These are phyloP conservation scores for Vitis vinifera DNA, from an alignment of 164 flowering plant species.

Conservation along the genomic window DNA sequence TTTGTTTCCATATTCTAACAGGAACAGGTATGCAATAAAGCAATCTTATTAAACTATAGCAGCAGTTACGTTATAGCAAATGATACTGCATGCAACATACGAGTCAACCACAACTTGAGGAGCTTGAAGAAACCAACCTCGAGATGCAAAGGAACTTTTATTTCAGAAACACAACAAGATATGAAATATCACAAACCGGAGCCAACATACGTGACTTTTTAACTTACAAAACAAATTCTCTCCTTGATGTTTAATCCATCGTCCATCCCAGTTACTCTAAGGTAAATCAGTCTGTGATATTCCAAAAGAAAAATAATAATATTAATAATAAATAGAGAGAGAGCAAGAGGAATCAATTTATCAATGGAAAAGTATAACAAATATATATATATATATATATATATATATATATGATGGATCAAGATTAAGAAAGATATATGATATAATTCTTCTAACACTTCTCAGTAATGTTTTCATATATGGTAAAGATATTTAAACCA, in stretches of 20 bases:
- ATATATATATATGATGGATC: no score
- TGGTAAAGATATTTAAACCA: no score
- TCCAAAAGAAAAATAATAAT: background rate
- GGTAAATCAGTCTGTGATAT: constrained; percentile 73
- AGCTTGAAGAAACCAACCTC: background rate
- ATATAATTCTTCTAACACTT: no score
- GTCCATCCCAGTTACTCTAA: constrained; percentile 94
- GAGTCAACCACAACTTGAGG: background rate
- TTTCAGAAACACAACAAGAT: background rate
- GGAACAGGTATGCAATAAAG: no score
- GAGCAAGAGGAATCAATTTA: background rate
- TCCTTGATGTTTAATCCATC: constrained; percentile 86
- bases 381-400: no score
- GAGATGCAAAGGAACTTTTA: background rate
- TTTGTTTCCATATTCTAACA: no score
- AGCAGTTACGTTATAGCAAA: no score
- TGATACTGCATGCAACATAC: no score
- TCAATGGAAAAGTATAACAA: no score
- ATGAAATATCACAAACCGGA: background rate
- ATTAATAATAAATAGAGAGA: background rate
- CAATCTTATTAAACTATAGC: no score
- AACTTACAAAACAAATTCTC: constrained; percentile 76
- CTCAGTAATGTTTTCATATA: no score
- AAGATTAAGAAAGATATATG: no score
- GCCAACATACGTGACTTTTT: background rate